A percentile compares a stretch with the other conserved stretches of the same genome.
Conservation (phyloP, 2,329 filamentous ascomycete genomes). For the Epichloe baconii region DNA sequence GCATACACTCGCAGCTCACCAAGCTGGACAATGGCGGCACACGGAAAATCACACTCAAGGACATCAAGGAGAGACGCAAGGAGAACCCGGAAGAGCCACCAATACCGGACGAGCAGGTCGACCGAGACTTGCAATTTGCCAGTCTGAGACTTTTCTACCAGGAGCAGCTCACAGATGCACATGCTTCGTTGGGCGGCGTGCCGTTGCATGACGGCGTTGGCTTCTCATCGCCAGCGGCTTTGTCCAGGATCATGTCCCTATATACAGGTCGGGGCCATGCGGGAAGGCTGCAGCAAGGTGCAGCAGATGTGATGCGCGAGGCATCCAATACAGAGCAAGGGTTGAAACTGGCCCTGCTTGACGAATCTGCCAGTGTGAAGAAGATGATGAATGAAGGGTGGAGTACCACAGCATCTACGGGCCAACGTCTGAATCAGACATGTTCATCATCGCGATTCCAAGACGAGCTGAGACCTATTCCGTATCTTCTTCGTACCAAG, state of each 20-base stretch:
- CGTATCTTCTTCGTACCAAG: conserved; percentile 77
- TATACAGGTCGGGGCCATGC: conserved; percentile 57
- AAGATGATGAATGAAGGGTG: conserved; percentile 47
- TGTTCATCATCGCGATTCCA: conserved; percentile 49
- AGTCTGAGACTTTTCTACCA: conserved; percentile 73
- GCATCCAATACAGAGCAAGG: conserved; percentile 60
- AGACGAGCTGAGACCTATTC: conserved; percentile 66
- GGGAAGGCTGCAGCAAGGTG: conserved; percentile 52
- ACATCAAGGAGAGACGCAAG: conserved; percentile 38
- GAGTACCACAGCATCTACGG: conserved; percentile 42
- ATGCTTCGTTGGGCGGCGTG: conserved; percentile 36
- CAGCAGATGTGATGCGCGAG: conserved; percentile 67
- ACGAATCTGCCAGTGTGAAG: conserved; percentile 49
- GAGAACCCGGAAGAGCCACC: conserved; percentile 26
- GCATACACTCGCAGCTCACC: conserved; percentile 68
- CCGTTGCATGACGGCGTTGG: conserved; percentile 29
- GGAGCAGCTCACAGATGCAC: conserved; percentile 55
- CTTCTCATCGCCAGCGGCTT: conserved; percentile 62
- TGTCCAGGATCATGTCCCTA: conserved; percentile 82
- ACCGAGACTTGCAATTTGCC: conserved; percentile 58
- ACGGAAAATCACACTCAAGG: conserved; percentile 35
- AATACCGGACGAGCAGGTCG: conserved; percentile 34
- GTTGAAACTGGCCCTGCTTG: conserved; percentile 46
- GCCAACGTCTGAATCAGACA: conserved; percentile 36
- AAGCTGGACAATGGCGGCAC: conserved; percentile 53